Base-by-base conservation (phyloP, 2,329 filamentous ascomycete genomes). In the Fusarium sp. region DNA sequence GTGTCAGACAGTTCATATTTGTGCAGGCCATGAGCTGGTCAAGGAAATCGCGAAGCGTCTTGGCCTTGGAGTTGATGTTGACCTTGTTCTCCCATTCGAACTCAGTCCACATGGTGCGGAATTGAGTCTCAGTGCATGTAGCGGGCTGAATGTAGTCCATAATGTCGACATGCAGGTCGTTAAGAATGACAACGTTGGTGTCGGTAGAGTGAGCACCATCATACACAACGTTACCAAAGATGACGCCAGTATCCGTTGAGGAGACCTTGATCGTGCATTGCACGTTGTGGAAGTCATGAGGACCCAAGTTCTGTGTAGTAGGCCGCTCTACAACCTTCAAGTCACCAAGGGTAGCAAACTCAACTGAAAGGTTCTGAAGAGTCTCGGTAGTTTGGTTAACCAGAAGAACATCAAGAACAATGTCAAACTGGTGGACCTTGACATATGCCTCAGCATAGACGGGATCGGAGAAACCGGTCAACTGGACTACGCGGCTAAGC, bases 51-150 rank as follows among this genome's bases (percentile, higher is more conserved):
- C 95, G 90, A 66, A 99, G 86, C 29, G 89, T 92, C 85, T 95
- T 97, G 73, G 93, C 94, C 86, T 98, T 98, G 70, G 93, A 97
- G 83, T 98, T 98, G 84, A 99, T 98, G 84, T 99, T 99, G 81
- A 99, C 95, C 88, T 99, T 99, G 85, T 99, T 99, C 86, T 99
- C 96, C 96, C 96, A 99, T 80, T 99, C 96, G 74, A 99, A 99
- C 79, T 99, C 96, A 40, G 96, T 99, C 96, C 96, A 99, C 96
- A 99, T 99, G n/a, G 94, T 97, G 65, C 96, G 90, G 90, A 99
- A 99, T 77, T 98, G 94, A 13, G 95, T 98, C 85, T 99, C 96
- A 7, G 94, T 96, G 86, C 96, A 99, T 18, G 94, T 91, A 9
- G 95, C 95, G 3, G 96, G 96, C 79, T 98, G 95, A 77, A 99